Evolutionary conservation across 306 rosid genomes (phyloP).

Genomic region (Benincasa hispida): DNA sequence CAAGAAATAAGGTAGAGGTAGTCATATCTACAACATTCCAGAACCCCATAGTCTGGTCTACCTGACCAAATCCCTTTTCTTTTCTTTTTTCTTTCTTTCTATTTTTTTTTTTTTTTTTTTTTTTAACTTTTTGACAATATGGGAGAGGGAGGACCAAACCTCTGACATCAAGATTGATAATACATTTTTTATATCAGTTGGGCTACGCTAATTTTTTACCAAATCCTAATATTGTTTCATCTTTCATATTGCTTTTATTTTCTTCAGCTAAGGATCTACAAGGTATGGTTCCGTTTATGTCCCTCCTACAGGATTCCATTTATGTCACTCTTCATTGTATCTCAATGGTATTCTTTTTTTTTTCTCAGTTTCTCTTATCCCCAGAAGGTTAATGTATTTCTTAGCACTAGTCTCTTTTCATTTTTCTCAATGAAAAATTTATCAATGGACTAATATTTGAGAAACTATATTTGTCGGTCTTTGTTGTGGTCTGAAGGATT

Average conservation of each 20-base stretch:
- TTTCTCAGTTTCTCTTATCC: too few species aligned
- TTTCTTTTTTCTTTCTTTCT: too few species aligned
- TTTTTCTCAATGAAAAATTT: too few species aligned
- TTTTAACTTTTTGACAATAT: too few species aligned
- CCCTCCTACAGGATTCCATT: not conserved
- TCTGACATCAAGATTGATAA: too few species aligned
- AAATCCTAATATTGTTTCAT: not conserved
- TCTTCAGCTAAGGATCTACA: not conserved
- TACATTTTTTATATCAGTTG: too few species aligned
- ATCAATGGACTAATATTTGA: not conserved
- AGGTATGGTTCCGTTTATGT: not conserved
- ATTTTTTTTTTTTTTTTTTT: not conserved
- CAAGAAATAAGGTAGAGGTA: not conserved
- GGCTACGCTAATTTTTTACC: not conserved
- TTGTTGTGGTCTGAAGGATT: too few species aligned
- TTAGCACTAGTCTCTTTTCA: too few species aligned
- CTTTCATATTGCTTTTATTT: not conserved
- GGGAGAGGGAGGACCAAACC: too few species aligned
- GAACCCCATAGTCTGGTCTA: not conserved
- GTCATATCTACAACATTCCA: not conserved
- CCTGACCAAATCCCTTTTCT: not conserved
- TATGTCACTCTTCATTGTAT: not conserved
- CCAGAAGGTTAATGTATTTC: too few species aligned
- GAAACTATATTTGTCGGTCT: too few species aligned
- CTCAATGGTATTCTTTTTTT: too few species aligned